Evolutionary conservation across 2,329 filamentous ascomycete species (phyloP), one percentile per base, ranked within the genome.

Genomic region (Myriosclerotinia scirpicola): DNA sequence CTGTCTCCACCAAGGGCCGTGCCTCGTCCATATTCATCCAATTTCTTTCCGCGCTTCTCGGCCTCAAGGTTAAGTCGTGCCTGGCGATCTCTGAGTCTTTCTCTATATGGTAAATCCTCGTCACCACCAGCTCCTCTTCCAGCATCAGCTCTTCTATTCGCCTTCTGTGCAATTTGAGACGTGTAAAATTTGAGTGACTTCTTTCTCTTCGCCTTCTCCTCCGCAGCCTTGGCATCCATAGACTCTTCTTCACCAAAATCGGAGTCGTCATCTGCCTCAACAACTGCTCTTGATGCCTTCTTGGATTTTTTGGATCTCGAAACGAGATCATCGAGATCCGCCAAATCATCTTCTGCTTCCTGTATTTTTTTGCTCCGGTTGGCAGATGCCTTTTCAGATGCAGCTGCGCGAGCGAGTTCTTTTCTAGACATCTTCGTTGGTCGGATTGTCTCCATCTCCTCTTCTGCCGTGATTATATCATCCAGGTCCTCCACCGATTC

Each of bases 101-200:
- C 95, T 66, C 93, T 87, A 77, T 97, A 89, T 3, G 95, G 95
- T 63, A 96, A 85, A 78, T 96, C 92, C 72, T 85, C 84, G 76
- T 96, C 92, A 72, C 92, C 92, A 71, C 91, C 91, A 1, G 88
- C 86, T 67, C 91, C 88, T 69, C 88, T 86, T 53, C 90, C 89
- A 50, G 89, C 90, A 42, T 83, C 87, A 7, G 88, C 87, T 65
- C 91, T 91, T 77, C 92, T 93, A 80, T 92, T 96, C 66, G 92
- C 88, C 80, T 97, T 98, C 77, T 98, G 94, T 38, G 91, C 90
- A 71, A 99, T 95, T 77, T 99, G 95, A 3, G 93, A 97, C 2
- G 96, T 98, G 84, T 99, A 99, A 83, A 99, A 99, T 69, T 93
- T 90, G 67, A 99, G 85, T 70, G 87, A 92, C 83, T 96, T 97